Evolutionary conservation across 2,329 filamentous ascomycete genomes (phyloP), one percentile per base, ranked within the genome.

Genomic region (Cladosporium sp.): DNA sequence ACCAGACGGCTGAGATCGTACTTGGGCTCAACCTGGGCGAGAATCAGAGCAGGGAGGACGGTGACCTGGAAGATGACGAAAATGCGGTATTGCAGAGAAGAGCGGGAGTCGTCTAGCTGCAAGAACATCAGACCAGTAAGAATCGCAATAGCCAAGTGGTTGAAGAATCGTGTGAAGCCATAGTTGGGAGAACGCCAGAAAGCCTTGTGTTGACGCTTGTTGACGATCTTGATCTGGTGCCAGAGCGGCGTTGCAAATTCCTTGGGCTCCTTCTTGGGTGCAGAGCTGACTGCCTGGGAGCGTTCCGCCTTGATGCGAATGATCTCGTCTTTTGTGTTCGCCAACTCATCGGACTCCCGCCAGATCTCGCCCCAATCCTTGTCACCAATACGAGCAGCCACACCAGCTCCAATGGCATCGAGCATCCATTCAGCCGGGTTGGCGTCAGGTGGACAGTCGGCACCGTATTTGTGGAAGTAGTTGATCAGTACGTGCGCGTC

Each of bases 131-230:
- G 84, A 71, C 93, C 93, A 0, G 90, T 92, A 65, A 96, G 80
- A 15, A 96, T 74, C 1, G 91, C 89, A 70, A 96, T 91, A 68
- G 88, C 86, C 67, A 94, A 82, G 76, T 96, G 92, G 75, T 91
- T 93, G 83, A 94, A 96, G 21, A 96, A 82, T 21, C 92, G 87
- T 0, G 92, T 96, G 78, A 96, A 95, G 62, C 92, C 88, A 76
- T 97, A 97, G 80, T 96, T 93, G 41, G 91, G 91, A 1, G 90
- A 91, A 51, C 93, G 86, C 92, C 92, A 97, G 82, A 91, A 94
- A 0, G 91, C 85, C 3, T 92, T 81, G 76, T 92, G 90, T 70
- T 89, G 92, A 66, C 93, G 88, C 66, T 81, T 83, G 71, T 88
- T 85, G 34, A 96, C 92, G 2, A 91, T 79, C 78, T 87, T 89